Base-by-base conservation (phyloP, 2,329 filamentous ascomycete species). In the Phialophora chinensis region DNA sequence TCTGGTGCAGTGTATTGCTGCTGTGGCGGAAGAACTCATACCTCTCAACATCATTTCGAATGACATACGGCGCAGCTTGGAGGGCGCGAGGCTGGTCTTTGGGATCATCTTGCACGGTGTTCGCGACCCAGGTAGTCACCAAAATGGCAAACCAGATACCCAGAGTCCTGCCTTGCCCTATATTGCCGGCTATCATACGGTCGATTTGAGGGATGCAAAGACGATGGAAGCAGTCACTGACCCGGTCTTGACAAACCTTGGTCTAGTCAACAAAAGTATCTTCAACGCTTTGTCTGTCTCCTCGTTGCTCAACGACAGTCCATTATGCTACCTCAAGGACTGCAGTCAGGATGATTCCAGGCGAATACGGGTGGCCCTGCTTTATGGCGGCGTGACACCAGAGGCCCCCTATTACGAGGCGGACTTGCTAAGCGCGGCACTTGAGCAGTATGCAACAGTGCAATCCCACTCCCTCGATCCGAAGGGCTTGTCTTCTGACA, bases 51-150 rank as follows among this genome's bases (percentile, higher is more conserved):
- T 77, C 10, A 71, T 79, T 33, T 69, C 72, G 4, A 71, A 66
- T 7, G 69, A 76, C 58, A 47, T 65, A 2, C 44, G 66, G 27
- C 72, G 78, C 14, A 60, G 75, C 5, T 74, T 79, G 25, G 77
- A 79, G 67, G 76, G 75, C 6, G 68, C 75, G 38, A 73, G 77
- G 7, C 69, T 79, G 4, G 69, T 79, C 23, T 75, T 78, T 60
- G 77, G 76, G n/a, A 74, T 78, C 44, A 68, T 78, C 23, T 66
- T 78, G 2, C 76, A 78, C 62, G 44, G 38, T 3, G 56, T 47
- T 17, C 49, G 33, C 49, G 14, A n/a, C 10, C n/a, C 25, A 42
- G 50, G 2, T 6, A 29, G 57, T 38, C 57, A 42, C 20, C 38
- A 35, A 49, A 12, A 5, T 29, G 50, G 20, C 25, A 29, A 33